phyloP scores from a whole-genome alignment of 306 rosid species.

The Nissolia schottii region DNA sequence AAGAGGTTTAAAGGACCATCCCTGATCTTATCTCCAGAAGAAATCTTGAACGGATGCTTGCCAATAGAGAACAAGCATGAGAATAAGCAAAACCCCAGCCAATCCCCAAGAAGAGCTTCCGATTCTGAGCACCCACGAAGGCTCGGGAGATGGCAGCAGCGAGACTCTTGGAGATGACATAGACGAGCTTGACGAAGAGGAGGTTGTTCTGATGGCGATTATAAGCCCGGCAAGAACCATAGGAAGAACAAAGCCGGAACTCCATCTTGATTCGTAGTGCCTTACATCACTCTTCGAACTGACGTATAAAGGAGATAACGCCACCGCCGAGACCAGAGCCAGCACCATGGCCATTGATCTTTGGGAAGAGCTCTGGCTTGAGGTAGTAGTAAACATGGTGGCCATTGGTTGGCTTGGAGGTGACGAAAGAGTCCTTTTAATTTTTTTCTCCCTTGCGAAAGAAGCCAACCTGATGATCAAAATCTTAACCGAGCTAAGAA shows the following conservation, averaged over 20 bases:
- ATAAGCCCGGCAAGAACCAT: conserved; percentile 75
- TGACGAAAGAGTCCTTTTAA: background rate
- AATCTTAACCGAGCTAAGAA: background rate
- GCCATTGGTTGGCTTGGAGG: conserved; percentile 42
- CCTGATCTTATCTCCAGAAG: conserved; percentile 53
- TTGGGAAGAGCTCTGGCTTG: conserved; percentile 51
- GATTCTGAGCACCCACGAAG: conserved; percentile 73
- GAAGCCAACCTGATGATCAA: conserved; percentile 11
- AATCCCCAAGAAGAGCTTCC: conserved; percentile 82
- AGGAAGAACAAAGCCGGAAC: conserved; percentile 72
- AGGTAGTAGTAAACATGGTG: conserved; percentile 23
- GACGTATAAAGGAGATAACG: conserved; percentile 58
- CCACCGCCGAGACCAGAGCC: conserved; percentile 62
- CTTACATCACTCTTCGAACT: conserved; percentile 31
- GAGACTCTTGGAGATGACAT: conserved; percentile 31
- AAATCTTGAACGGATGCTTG: conserved; percentile 61
- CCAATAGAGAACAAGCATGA: conserved; percentile 72
- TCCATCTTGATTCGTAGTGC: conserved; percentile 59
- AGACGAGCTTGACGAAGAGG: conserved; percentile 50
- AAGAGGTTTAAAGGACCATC: background rate
- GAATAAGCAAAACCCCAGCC: conserved; percentile 60
- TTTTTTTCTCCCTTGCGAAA: background rate
- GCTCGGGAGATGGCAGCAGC: conserved; percentile 46
- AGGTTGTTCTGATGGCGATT: conserved; percentile 65
- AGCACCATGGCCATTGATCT: conserved; percentile 71